A percentile compares a stretch with the other conserved stretches of the same genome.
Evolutionary conservation across 192 early-diverging fungal species (phyloP).

Genomic region (Rhizoclosmatium sp.): DNA sequence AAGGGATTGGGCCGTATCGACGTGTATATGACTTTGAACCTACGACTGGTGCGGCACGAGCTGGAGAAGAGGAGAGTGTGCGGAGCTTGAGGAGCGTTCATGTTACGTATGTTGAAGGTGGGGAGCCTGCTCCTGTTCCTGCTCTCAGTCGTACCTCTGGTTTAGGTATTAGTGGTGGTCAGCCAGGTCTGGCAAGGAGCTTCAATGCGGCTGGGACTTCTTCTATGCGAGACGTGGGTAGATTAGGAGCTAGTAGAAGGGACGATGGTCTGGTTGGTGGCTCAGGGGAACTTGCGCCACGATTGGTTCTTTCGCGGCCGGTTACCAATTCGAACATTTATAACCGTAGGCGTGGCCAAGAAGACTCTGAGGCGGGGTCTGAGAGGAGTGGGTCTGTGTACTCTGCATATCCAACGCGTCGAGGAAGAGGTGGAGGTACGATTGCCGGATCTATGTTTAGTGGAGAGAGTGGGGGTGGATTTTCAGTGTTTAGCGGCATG

Average conservation of each 20-base stretch:
- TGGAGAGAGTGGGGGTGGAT: constrained; percentile 15
- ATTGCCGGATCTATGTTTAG: constrained; percentile 29
- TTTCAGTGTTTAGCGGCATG: constrained; percentile 30
- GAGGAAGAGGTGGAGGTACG: background rate
- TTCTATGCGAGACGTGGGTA: background rate
- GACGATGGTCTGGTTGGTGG: background rate
- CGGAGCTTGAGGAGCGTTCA: constrained; percentile 10
- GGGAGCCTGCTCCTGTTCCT: background rate
- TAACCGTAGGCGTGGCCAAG: background rate
- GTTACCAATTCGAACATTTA: constrained; percentile 10
- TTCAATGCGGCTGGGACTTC: too few relatives aligned
- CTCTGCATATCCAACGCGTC: constrained; percentile 21
- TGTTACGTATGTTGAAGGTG: background rate
- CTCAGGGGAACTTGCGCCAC: constrained; percentile 13
- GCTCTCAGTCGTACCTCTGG: too few relatives aligned
- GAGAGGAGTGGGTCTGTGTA: constrained; percentile 27
- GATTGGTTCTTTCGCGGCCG: constrained; percentile 32
- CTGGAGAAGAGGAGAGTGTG: constrained; percentile 20
- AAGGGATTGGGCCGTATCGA: constrained; percentile 53
- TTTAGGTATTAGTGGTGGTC: background rate
- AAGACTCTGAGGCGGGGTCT: constrained; percentile 17
- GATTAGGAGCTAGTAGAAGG: background rate
- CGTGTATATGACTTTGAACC: constrained; percentile 51
- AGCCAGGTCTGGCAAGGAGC: too few relatives aligned
- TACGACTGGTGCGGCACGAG: constrained; percentile 4